Evolutionary conservation across 2,329 filamentous ascomycete genomes (phyloP), one percentile per base, ranked within the genome.

Genomic region (Aspergillus sp.): DNA sequence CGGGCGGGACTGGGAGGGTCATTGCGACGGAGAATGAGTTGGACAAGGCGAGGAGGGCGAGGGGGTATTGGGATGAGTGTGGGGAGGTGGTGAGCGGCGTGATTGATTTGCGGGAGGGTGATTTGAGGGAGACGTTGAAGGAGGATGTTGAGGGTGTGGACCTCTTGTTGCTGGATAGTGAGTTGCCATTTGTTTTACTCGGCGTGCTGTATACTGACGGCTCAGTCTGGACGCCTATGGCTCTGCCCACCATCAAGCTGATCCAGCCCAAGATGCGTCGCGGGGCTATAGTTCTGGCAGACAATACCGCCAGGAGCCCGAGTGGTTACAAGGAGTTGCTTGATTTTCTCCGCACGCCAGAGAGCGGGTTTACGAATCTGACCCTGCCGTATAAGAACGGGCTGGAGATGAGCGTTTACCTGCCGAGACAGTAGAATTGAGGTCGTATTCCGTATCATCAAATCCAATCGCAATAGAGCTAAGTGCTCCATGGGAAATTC

Each of bases 81-180:
- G 74, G 73, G 0, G 53, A 64, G 1, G 62, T 63, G 10, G 61
- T 78, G 1, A 61, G 63, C 34, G 46, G 49, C 3, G 58, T 60
- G 44, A 74, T 79, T 44, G 74, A 78, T 16, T 52, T 79, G 15
- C 55, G 74, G 4, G 70, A 69, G 36, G 75, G 75, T 0, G 70
- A 79, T 44, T 39, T 80, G 29, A 57, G 63, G 0, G 67, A 78
- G 50, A 78, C 74, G 0, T 52, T 75, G n/a, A 67, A 67, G 39
- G 43, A 57, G 2, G 60, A 63, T 19, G 36, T 78, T 0, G 55
- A 61, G 1, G 45, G 63, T 17, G 58, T 79, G n/a, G 72, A 79
- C 39, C 57, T 79, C 13, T 42, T 80, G 11, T 53, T 78, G 15
- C 58, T 80, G 15, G 75, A 79, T 44, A 78, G 75, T 79, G 51